Conservation (phyloP, 2,329 filamentous ascomycete genomes). For the Phialophora expanda region DNA sequence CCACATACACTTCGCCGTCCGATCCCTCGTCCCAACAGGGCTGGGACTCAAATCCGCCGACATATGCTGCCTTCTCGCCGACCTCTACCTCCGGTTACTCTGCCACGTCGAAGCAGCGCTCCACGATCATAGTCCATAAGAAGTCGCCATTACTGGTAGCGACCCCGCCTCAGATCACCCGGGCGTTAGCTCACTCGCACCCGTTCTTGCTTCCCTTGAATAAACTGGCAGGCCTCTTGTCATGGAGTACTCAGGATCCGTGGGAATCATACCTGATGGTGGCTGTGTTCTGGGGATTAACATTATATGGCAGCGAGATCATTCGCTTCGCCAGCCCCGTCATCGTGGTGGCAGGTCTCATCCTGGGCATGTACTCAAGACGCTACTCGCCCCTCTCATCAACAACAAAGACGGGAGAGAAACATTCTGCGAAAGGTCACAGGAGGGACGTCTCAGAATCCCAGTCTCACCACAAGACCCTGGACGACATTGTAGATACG, state of each 20-base stretch:
- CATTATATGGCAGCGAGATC: constrained; percentile 85
- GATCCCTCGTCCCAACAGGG: constrained; percentile 44
- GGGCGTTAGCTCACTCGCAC: constrained; percentile 92
- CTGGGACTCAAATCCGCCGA: constrained; percentile 65
- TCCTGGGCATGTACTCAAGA: constrained; percentile 88
- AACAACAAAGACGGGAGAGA: constrained; percentile 74
- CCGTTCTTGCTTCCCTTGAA: constrained; percentile 91
- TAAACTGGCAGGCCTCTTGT: constrained; percentile 79
- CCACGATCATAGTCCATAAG: constrained; percentile 93
- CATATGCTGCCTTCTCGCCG: constrained; percentile 88
- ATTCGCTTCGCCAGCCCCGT: constrained; percentile 82
- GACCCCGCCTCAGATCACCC: constrained; percentile 91
- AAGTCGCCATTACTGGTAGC: constrained; percentile 92
- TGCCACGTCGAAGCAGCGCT: constrained; percentile 75
- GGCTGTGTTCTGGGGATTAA: constrained; percentile 80
- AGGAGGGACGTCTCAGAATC: constrained; percentile 61
- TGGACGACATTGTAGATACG: constrained; percentile 96
- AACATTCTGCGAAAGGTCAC: constrained; percentile 53
- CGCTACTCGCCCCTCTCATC: constrained; percentile 89
- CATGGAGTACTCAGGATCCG: constrained; percentile 90
- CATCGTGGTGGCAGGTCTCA: constrained; percentile 76
- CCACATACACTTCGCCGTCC: constrained; percentile 46
- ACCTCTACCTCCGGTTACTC: constrained; percentile 73
- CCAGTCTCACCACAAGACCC: constrained; percentile 79
- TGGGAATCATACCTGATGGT: constrained; percentile 97